Evolutionary conservation across 495 filamentous ascomycete genomes (phyloP), one percentile per base, ranked within the genome.

Genomic region (Talaromyces proteolyticus): DNA sequence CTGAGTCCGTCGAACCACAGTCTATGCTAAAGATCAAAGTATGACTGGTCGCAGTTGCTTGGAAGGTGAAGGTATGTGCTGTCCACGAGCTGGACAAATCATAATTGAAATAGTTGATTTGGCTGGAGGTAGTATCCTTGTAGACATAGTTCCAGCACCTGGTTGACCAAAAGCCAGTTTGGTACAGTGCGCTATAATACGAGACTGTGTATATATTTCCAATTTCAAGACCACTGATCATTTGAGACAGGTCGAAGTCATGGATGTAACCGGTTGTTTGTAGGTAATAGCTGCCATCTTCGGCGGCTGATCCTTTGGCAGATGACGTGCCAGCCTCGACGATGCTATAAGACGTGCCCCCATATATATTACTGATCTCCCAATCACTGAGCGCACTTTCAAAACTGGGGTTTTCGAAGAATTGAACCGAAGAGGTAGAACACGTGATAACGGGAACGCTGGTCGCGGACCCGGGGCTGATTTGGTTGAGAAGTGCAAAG

Each of bases 241-340:
- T 47, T 22, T 47, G 44, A 47, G 44, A 47, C 19, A 47, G 26
- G 25, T 34, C 18, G 16, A 47, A 47, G 21, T 3, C 44, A 19
- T 47, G 25, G 25, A 12, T 21, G 17, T 17, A 20, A 1, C 44
- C 44, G 17, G 19, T 6, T 34, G 44, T 36, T 14, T 47, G 44
- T 7, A 47, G 25, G 20, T 47, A 47, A 21, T 24, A 36, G 18
- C 14, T 12, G 20, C 44, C 44, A 29, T 47, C 44, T 29, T 34
- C 44, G 18, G 42, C 42, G 17, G 42, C 12, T 5, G 25, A n/a
- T 16, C 17, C 17, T 24, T 22, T n/a, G 11, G 21, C 42, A 7
- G 42, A 14, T n/a, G 22, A 24, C 4, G 29, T 34, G 16, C 42
- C 42, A 16, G n/a, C 42, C 23, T 44, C 11, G 42, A 44, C 42